Evolutionary conservation across 768 basidiomycete species (phyloP).

Genomic region (Russula compacta): DNA sequence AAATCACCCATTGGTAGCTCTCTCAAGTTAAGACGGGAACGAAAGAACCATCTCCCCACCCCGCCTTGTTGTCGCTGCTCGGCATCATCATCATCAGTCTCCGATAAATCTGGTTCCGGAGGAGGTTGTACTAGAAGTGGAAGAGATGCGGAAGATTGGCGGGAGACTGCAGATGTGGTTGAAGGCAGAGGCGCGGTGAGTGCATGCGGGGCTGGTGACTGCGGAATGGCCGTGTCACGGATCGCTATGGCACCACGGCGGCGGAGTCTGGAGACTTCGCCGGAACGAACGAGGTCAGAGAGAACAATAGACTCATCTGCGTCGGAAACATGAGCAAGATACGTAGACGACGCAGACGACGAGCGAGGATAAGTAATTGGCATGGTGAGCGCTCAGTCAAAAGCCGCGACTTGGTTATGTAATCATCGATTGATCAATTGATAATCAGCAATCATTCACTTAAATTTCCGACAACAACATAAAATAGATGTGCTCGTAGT

Average conservation of each 20-base stretch:
- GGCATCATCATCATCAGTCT: slow-evolving; percentile 11
- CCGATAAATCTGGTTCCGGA: slow-evolving; percentile 9
- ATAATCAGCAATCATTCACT: not conserved
- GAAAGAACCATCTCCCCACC: slow-evolving; percentile 8
- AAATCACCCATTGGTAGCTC: slow-evolving; percentile 3
- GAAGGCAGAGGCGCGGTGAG: slow-evolving; percentile 3
- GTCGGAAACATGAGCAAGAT: slow-evolving; percentile 29
- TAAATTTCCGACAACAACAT: not conserved
- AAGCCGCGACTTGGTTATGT: not conserved
- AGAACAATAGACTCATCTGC: slow-evolving; percentile 62
- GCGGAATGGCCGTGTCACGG: slow-evolving; percentile 22
- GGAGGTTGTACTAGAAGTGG: not conserved
- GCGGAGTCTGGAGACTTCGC: slow-evolving; percentile 65
- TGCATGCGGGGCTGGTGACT: slow-evolving; percentile 1
- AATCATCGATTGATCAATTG: not conserved
- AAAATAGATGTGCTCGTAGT: not conserved
- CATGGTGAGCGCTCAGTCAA: slow-evolving; percentile 9
- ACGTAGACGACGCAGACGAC: not conserved
- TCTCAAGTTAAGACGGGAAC: slow-evolving; percentile 9
- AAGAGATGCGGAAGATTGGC: not conserved
- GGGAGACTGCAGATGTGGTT: not conserved
- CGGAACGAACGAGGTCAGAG: slow-evolving; percentile 64
- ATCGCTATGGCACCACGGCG: slow-evolving; percentile 64
- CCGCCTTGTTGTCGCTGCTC: slow-evolving; percentile 8
- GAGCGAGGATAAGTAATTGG: slow-evolving; percentile 18